These are phyloP conservation scores for Leptographium wingfieldii DNA, from an alignment of 2,329 filamentous ascomycete genomes.

Conservation along the genomic window DNA sequence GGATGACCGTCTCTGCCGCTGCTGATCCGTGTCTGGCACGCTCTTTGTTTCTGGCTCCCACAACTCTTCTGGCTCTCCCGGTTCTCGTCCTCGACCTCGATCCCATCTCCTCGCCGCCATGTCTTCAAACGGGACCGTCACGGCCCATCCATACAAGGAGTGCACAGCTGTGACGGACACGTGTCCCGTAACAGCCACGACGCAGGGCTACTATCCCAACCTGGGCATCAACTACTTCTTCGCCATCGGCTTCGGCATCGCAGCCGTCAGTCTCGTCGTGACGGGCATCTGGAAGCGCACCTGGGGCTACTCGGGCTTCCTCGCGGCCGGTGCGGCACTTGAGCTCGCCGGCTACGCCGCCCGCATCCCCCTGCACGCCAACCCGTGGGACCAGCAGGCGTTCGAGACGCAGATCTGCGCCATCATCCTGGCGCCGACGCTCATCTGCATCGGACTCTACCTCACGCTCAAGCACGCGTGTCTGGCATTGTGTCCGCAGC, in stretches of 20 bases:
- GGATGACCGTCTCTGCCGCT: too few relatives aligned
- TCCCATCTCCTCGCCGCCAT: background rate
- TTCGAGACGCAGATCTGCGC: conserved; percentile 48
- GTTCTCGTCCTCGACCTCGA: background rate
- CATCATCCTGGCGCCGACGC: conserved; percentile 46
- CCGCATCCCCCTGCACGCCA: conserved; percentile 35
- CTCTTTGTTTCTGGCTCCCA: too few relatives aligned
- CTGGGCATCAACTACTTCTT: conserved; percentile 43
- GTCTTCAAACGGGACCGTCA: conserved; percentile 1
- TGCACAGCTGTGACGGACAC: conserved; percentile 26
- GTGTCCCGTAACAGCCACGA: conserved; percentile 40
- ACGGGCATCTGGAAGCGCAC: conserved; percentile 38
- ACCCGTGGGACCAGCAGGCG: conserved; percentile 40
- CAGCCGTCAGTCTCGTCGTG: conserved; percentile 26
- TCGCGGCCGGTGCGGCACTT: conserved; percentile 35
- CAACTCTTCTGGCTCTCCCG: background rate
- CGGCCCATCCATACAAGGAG: conserved; percentile 14
- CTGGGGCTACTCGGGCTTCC: conserved; percentile 39
- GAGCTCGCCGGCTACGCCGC: conserved; percentile 43
- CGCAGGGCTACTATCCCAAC: conserved; percentile 44
- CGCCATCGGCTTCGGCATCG: conserved; percentile 33
- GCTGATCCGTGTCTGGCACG: too few relatives aligned
- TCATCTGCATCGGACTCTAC: conserved; percentile 51
- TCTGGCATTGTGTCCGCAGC: conserved; percentile 31
- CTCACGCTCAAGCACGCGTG: conserved; percentile 49